Evolutionary conservation across 495 filamentous ascomycete genomes (phyloP).

Genomic region (Aspergillus bridgeri): DNA sequence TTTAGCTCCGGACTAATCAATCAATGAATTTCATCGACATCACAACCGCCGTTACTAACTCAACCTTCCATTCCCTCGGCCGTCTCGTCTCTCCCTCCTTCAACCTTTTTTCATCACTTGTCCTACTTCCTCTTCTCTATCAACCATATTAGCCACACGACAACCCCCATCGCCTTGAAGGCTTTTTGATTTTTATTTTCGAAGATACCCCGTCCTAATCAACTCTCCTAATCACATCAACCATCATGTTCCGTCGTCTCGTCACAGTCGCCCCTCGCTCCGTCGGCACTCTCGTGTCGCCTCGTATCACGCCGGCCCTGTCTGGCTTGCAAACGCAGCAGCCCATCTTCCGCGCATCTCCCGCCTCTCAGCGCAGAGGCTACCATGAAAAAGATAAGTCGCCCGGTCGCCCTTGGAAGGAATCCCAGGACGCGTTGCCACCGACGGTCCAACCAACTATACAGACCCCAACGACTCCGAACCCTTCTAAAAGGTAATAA

Average conservation of each 20-base stretch:
- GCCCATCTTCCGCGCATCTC: constrained; percentile 27
- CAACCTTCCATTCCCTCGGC: not conserved
- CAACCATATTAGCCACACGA: not conserved
- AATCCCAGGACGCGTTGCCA: not conserved
- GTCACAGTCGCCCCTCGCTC: constrained; percentile 46
- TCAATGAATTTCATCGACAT: constrained; percentile 13
- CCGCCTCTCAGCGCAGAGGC: constrained; percentile 38
- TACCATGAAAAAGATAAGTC: constrained; percentile 65
- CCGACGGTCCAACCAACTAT: not conserved
- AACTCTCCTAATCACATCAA: not conserved
- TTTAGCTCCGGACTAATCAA: constrained; percentile 16
- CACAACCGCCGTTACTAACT: not conserved
- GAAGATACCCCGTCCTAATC: not conserved
- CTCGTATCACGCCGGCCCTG: constrained; percentile 43
- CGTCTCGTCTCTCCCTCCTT: not conserved
- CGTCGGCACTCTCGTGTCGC: constrained; percentile 42
- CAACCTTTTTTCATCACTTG: not conserved
- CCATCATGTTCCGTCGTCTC: constrained; percentile 52
- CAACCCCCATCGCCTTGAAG: not conserved
- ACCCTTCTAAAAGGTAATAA: not conserved
- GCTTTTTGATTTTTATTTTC: not conserved
- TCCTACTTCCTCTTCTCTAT: constrained; percentile 1
- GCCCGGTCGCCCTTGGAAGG: not conserved
- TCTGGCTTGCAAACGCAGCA: constrained; percentile 32
- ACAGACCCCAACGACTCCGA: not conserved